phyloP scores from a whole-genome alignment of 345 rosid genomes.

The Syzygium jambos region DNA sequence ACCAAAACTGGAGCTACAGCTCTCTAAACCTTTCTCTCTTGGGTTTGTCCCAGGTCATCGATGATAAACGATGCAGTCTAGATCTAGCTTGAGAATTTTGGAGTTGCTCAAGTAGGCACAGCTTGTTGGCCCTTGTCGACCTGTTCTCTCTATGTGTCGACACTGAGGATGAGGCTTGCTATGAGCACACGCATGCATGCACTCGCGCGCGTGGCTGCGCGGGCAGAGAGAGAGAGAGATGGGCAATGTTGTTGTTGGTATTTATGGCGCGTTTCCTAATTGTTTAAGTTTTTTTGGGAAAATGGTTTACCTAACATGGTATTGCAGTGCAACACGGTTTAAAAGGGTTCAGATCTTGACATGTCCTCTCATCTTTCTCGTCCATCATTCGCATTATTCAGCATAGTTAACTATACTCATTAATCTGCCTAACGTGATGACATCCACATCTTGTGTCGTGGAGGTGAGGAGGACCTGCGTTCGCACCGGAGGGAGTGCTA shows the following conservation, averaged over 20 bases:
- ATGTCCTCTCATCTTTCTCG: neutral
- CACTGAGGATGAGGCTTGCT: neutral
- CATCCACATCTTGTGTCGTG: neutral
- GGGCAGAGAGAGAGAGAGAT: neutral
- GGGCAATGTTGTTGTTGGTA: neutral
- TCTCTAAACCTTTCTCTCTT: neutral
- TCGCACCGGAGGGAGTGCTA: neutral
- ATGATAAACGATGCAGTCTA: neutral
- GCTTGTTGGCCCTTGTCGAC: neutral
- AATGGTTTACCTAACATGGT: neutral
- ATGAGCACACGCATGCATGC: neutral
- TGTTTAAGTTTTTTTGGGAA: neutral
- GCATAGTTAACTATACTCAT: neutral
- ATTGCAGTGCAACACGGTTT: neutral
- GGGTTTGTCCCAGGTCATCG: neutral
- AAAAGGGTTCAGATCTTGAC: neutral
- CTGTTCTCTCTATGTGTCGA: neutral
- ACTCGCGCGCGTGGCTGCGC: neutral
- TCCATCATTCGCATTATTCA: neutral
- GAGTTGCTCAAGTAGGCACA: neutral
- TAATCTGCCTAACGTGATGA: neutral
- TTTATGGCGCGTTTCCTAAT: neutral
- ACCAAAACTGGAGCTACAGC: neutral
- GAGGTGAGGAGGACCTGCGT: neutral
- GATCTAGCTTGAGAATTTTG: neutral